Evolutionary conservation across 164 flowering plant species (phyloP).

Genomic region (Kingdonia uniflora): DNA sequence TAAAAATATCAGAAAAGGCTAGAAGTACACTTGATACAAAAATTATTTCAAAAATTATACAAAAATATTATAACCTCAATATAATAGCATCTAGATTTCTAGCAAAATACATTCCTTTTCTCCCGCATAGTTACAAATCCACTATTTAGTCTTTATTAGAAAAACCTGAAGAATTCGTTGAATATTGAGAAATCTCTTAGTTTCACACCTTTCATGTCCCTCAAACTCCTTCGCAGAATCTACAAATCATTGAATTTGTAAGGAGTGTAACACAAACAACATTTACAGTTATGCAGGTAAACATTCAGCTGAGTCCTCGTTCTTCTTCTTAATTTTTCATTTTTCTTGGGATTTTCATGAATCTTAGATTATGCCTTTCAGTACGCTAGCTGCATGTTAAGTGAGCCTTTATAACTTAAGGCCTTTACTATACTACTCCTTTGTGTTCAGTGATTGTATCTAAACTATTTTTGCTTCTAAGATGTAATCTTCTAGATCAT

Average conservation of each 20-base stretch:
- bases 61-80: too few species aligned
- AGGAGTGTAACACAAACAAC: background rate
- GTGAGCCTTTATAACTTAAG: background rate
- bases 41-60: too few species aligned
- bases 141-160: conserved; percentile 30
- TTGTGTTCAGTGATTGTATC: too few species aligned
- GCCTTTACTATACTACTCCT: background rate
- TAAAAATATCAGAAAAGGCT: too few species aligned
- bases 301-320: too few species aligned
- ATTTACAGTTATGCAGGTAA: too few species aligned
- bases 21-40: too few species aligned
- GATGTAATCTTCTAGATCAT: too few species aligned
- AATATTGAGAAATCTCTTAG: conserved; percentile 59
- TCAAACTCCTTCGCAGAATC: conserved; percentile 76
- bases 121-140: background rate
- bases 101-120: background rate
- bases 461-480: too few species aligned
- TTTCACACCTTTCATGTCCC: conserved; percentile 84
- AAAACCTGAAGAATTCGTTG: conserved; percentile 52
- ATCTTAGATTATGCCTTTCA: background rate
- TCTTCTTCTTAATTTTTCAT: too few species aligned
- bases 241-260: conserved; percentile 10
- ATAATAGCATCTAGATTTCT: background rate
- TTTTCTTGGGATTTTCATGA: too few species aligned
- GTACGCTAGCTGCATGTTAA: background rate